Evolutionary conservation across 148 eudicot genomes (phyloP), one percentile per base, ranked within the genome.

Genomic region (Silene latifolia): DNA sequence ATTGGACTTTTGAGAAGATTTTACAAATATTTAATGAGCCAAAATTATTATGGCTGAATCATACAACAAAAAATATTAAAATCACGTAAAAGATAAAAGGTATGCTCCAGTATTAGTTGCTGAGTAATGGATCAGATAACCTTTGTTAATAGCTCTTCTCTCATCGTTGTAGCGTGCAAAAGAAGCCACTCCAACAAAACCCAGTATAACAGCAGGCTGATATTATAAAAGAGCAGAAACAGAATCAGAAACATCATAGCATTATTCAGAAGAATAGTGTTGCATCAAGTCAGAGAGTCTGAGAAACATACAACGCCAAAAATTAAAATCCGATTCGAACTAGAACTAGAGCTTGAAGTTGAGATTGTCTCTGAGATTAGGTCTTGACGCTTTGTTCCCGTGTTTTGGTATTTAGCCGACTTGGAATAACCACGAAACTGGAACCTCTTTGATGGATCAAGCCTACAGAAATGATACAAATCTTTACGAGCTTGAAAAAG

Each of bases 101-200:
- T 20, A 56, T n/a, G 17, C 57, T 25, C 10, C 60, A 39, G n/a
- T n/a, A n/a, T n/a, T n/a, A n/a, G 14, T 7, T 51, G 29, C 13
- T 59, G 66, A 15, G 3, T 44, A 63, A 46, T 48, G 13, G 44
- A 72, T 12, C 63, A 62, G 7, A 73, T 17, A 23, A 93, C 97
- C 98, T 94, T 85, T 94, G 14, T 78, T 71, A 74, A 89, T 74
- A 20, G 85, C 93, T 84, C 98, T 85, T 83, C 79, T 90, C 84
- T 92, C 97, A 77, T 94, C 98, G 67, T 94, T 94, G 78, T 84
- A 85, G 63, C 83, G 97, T 77, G 86, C 42, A 73, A 77, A 80
- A 73, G 79, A 62, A 70, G 80, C 83, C 79, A 86, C 77, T 60
- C 90, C 91, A 76, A 88, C 89, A 82, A 83, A 39, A 77, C 90